Conservation (phyloP, 106 monocot species). For the Acanthochlamys bracteata region DNA sequence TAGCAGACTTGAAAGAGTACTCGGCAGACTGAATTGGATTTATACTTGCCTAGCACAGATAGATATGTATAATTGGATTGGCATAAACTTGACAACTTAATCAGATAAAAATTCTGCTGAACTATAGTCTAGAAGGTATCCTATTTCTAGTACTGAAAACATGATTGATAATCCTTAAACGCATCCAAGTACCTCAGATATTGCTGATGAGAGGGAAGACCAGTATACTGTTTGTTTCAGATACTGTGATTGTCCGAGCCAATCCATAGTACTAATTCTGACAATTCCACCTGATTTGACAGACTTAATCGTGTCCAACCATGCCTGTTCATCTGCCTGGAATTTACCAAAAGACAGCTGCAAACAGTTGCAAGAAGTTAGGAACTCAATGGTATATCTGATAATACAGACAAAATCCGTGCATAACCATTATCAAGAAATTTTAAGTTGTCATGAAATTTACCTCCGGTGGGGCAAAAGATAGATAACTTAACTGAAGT, state of each 20-base stretch:
- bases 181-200: conserved; percentile 55
- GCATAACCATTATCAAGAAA: too few relatives aligned
- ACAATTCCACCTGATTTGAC: conserved; percentile 52
- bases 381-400: too few relatives aligned
- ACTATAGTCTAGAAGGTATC: too few relatives aligned
- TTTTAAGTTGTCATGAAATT: not conserved
- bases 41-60: too few relatives aligned
- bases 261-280: conserved; percentile 88
- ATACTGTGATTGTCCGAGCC: conserved; percentile 87
- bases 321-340: conserved; percentile 89
- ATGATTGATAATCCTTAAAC: too few relatives aligned
- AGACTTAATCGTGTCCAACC: conserved; percentile 90
- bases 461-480: conserved; percentile 97
- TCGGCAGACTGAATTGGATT: too few relatives aligned
- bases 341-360: conserved; percentile 75
- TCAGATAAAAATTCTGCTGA: too few relatives aligned
- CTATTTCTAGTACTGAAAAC: too few relatives aligned
- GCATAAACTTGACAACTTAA: too few relatives aligned
- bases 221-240: conserved; percentile 62
- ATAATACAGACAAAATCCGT: too few relatives aligned
- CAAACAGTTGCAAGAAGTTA: conserved; percentile 3
- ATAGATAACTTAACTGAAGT: conserved; percentile 59
- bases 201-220: conserved; percentile 76
- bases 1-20: too few relatives aligned
- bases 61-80: too few relatives aligned